A percentile compares a stretch with the other conserved stretches of the same genome.
These are phyloP conservation scores for Moesziomyces aphidis DNA, from an alignment of 1,284 basidiomycete genomes.

Conservation along the genomic window DNA sequence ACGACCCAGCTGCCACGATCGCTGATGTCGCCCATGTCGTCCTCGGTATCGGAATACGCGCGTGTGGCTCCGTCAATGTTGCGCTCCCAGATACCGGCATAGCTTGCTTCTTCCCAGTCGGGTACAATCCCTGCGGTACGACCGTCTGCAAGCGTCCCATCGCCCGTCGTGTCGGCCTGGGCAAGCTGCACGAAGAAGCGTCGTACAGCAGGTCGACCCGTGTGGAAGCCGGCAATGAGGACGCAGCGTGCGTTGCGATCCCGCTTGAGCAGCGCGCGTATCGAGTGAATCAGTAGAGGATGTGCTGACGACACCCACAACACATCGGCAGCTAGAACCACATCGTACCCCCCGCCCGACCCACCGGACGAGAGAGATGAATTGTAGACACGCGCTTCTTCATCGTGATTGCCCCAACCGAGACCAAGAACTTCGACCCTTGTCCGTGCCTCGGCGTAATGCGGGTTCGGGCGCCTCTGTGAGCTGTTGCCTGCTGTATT, in stretches of 20 bases:
- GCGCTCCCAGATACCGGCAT: constrained; percentile 54
- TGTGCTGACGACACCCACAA: constrained; percentile 66
- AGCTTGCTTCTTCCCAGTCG: constrained; percentile 40
- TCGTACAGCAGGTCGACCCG: constrained; percentile 57
- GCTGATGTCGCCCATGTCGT: constrained; percentile 62
- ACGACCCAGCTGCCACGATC: constrained; percentile 62
- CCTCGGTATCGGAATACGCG: constrained; percentile 33
- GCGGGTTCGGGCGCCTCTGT: constrained; percentile 2
- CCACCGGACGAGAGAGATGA: neutral
- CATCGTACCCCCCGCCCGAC: constrained; percentile 31
- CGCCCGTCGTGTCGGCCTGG: constrained; percentile 2
- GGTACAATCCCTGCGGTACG: constrained; percentile 30
- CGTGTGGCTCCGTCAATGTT: constrained; percentile 39
- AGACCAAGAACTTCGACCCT: constrained; percentile 29
- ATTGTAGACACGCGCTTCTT: constrained; percentile 12
- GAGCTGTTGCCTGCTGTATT: neutral
- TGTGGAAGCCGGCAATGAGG: constrained; percentile 63
- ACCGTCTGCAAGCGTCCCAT: constrained; percentile 9
- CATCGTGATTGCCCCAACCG: constrained; percentile 35
- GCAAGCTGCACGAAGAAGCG: constrained; percentile 51
- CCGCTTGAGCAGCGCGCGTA: constrained; percentile 47
- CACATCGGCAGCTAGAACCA: constrained; percentile 59
- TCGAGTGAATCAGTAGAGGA: constrained; percentile 51
- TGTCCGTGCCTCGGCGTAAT: constrained; percentile 14
- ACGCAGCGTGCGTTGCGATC: constrained; percentile 34